phyloP scores from a whole-genome alignment of 768 basidiomycete genomes.

The Kwoniella bestiolae region DNA sequence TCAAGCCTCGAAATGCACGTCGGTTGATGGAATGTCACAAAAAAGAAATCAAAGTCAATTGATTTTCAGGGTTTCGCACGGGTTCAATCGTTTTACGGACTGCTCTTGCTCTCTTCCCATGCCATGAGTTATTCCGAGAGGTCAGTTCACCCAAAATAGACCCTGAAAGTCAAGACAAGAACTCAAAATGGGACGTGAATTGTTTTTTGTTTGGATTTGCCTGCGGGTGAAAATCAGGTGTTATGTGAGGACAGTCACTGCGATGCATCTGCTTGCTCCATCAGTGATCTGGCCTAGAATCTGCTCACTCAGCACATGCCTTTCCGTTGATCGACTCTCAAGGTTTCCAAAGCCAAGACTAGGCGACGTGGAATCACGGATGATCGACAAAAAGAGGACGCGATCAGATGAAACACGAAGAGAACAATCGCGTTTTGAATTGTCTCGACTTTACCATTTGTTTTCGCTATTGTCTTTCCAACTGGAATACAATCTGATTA shows the following conservation, averaged over 20 bases:
- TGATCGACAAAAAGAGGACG: background rate
- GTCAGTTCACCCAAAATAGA: background rate
- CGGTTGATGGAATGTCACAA: conserved; percentile 7
- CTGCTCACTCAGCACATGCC: too few species aligned
- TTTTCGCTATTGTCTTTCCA: background rate
- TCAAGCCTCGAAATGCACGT: conserved; percentile 1
- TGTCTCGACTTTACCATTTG: background rate
- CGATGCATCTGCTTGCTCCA: too few species aligned
- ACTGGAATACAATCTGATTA: too few species aligned
- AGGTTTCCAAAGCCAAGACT: background rate
- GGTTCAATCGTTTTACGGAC: conserved; percentile 1
- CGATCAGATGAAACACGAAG: background rate
- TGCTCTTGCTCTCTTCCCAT: background rate
- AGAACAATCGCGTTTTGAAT: background rate
- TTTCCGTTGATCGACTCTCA: too few species aligned
- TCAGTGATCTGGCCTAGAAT: too few species aligned
- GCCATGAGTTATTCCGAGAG: background rate
- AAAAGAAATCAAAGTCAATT: conserved; percentile 3
- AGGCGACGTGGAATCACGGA: background rate
- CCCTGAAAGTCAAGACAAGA: background rate
- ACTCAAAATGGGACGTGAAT: background rate
- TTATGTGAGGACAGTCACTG: too few species aligned
- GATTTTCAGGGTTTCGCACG: conserved; percentile 2
- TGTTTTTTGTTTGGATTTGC: background rate
- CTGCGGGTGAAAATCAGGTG: conserved; percentile 4